Percentiles rank a stretch among this genome's conserved stretches.
Evolutionary conservation across 2,329 filamentous ascomycete genomes (phyloP).

Genomic region (Claviceps fusiformis): DNA sequence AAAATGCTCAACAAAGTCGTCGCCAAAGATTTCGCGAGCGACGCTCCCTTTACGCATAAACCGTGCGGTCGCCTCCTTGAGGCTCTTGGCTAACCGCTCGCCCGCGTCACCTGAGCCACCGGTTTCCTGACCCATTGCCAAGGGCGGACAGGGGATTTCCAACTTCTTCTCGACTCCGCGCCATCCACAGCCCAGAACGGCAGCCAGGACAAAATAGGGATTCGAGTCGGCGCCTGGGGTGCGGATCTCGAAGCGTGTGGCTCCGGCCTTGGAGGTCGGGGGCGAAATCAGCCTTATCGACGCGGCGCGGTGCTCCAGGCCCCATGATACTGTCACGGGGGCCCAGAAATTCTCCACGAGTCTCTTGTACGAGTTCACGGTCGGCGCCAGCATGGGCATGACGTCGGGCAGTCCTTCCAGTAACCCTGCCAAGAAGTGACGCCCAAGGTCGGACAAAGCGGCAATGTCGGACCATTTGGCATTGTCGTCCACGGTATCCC

Average conservation of each 20-base stretch:
- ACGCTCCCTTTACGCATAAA: constrained; percentile 71
- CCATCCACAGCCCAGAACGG: constrained; percentile 79
- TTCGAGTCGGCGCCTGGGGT: constrained; percentile 93
- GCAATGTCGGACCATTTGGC: constrained; percentile 63
- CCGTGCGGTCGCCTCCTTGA: constrained; percentile 69
- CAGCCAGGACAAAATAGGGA: constrained; percentile 72
- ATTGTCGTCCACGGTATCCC: constrained; percentile 56
- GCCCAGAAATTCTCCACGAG: constrained; percentile 99
- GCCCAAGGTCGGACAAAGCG: constrained; percentile 72
- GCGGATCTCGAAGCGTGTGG: constrained; percentile 84
- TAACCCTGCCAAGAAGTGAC: constrained; percentile 85
- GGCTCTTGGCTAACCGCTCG: constrained; percentile 63
- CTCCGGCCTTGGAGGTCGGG: constrained; percentile 69
- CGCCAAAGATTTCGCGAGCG: constrained; percentile 85
- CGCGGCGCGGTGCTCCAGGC: constrained; percentile 84
- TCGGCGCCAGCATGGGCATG: constrained; percentile 91
- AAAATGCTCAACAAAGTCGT: constrained; percentile 93
- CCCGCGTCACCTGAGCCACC: constrained; percentile 60
- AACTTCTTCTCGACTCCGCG: constrained; percentile 87
- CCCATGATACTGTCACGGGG: constrained; percentile 94
- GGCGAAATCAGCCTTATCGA: constrained; percentile 83
- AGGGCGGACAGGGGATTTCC: constrained; percentile 64
- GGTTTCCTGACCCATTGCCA: constrained; percentile 74
- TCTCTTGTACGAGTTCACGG: constrained; percentile 94
- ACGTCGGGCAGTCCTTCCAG: constrained; percentile 82